Base-by-base conservation (phyloP, 371 early-diverging fungal species). In the Cokeromyces recurvatus region DNA sequence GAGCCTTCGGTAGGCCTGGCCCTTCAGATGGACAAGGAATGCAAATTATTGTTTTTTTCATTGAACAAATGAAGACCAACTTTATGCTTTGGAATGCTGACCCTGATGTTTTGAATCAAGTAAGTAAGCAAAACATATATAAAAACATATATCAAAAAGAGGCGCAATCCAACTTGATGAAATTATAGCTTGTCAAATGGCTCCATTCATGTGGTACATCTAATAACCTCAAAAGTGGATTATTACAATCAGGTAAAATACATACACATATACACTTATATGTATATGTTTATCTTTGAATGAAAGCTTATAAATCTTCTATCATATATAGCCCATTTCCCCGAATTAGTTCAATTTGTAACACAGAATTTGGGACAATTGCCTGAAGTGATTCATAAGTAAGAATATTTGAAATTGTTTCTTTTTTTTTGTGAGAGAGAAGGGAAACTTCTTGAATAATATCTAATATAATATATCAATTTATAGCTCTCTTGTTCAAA, bases 51-150 rank as follows among this genome's bases (percentile, higher is more conserved):
- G 82, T 83, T 35, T 85, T 83, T 44, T 60, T 85, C 36, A 59
- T 87, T 32, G 63, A 71, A 11, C 78, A 78, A 45, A 68, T 85
- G 39, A 70, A 78, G 23, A 67, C 62, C 34, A 85, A 82, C 46
- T 82, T 86, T 60, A 62, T 74, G 3, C 53, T 84, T 31, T 90
- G 90, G 90, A 78, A 77, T 40, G 81, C 85, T 1, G 85, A 90
- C 43, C 71, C 74, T n/a, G 84, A 85, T 57, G 85, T 87, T 2
- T 55, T 87, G 32, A 37, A 71, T 71, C 55, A 21, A 47, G n/a
- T n/a, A n/a, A n/a, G n/a, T n/a, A n/a, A n/a, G n/a, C n/a, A 22
- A 6, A 23, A 44, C 9, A 2, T 21, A 10, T 16, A 20, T 2
- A 21, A 16, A 17, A 6, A 11, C 37, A 38, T 24, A 14, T 42